Percentiles rank a stretch among this genome's conserved stretches.
These are phyloP conservation scores for Pseudogymnoascus sp. DNA, from an alignment of 2,329 filamentous ascomycete genomes.

Conservation along the genomic window DNA sequence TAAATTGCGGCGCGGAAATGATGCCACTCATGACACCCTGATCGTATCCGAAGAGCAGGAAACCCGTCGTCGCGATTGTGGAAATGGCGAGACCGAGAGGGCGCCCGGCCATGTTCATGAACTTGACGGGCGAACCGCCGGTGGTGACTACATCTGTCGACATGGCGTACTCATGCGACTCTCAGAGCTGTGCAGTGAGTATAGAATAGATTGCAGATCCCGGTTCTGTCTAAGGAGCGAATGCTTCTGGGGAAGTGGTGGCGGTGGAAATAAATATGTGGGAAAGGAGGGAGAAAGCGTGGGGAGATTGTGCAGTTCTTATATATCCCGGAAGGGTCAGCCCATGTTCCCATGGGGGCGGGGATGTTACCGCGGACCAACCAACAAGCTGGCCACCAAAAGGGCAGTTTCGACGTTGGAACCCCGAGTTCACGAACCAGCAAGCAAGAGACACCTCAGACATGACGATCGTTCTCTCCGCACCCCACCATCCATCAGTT, in stretches of 20 bases:
- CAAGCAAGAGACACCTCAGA: not conserved
- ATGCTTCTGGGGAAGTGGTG: not conserved
- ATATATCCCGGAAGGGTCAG: not conserved
- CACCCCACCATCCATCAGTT: slow-evolving; percentile 5
- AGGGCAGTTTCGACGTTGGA: not conserved
- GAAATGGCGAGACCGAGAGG: slow-evolving; percentile 63
- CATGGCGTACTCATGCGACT: slow-evolving; percentile 6
- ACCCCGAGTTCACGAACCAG: not conserved
- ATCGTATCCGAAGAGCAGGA: slow-evolving; percentile 84
- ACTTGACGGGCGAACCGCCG: slow-evolving; percentile 29
- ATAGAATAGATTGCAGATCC: not conserved
- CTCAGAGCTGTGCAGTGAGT: slow-evolving; percentile 6
- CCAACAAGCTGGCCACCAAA: not conserved
- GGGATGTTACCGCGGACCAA: not conserved
- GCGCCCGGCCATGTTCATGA: slow-evolving; percentile 59
- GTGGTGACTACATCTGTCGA: not conserved
- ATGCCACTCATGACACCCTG: slow-evolving; percentile 79
- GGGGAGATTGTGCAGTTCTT: not conserved
- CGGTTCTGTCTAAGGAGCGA: not conserved
- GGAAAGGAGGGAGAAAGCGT: not conserved
- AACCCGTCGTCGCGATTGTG: slow-evolving; percentile 65
- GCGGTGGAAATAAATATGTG: not conserved
- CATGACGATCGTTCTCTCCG: slow-evolving; percentile 5
- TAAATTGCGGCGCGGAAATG: slow-evolving; percentile 62
- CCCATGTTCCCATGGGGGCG: not conserved